Conservation (phyloP, 73 alveolate species). For the Tetrahymena elliotti region DNA sequence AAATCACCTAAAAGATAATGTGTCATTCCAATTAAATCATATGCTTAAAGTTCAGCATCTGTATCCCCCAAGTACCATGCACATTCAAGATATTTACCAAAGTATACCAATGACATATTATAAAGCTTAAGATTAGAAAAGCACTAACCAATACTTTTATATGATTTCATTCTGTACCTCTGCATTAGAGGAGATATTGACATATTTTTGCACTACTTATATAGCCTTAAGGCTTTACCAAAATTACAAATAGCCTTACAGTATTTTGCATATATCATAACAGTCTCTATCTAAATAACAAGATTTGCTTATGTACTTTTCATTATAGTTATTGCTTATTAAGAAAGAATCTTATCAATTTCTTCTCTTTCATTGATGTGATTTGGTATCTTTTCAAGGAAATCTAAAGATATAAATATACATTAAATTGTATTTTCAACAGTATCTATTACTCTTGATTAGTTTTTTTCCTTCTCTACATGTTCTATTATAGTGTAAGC, state of each 20-base stretch:
- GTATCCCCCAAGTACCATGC: slow-evolving; percentile 50
- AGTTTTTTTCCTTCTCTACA: neutral
- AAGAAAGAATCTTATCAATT: neutral
- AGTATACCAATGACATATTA: slow-evolving; percentile 36
- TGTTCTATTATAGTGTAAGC: neutral
- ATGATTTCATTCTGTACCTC: neutral
- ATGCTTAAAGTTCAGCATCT: slow-evolving; percentile 46
- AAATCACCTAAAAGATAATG: slow-evolving; percentile 49
- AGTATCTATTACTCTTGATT: neutral
- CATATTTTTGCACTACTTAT: neutral
- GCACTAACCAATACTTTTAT: neutral
- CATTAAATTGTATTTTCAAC: neutral
- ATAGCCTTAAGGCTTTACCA: neutral
- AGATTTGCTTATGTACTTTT: neutral
- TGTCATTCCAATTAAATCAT: slow-evolving; percentile 47
- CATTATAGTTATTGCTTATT: neutral
- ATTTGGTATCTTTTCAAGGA: neutral
- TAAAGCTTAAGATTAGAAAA: slow-evolving; percentile 29
- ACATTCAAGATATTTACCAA: slow-evolving; percentile 46
- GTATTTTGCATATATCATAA: neutral
- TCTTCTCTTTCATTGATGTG: neutral
- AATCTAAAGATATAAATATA: neutral
- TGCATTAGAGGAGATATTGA: neutral
- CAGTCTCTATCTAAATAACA: neutral
- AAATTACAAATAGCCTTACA: neutral